Percentiles rank a stretch among this genome's conserved stretches.
Conservation (phyloP, 805 yeast species). For the Ogataea trehaloabstinens region DNA sequence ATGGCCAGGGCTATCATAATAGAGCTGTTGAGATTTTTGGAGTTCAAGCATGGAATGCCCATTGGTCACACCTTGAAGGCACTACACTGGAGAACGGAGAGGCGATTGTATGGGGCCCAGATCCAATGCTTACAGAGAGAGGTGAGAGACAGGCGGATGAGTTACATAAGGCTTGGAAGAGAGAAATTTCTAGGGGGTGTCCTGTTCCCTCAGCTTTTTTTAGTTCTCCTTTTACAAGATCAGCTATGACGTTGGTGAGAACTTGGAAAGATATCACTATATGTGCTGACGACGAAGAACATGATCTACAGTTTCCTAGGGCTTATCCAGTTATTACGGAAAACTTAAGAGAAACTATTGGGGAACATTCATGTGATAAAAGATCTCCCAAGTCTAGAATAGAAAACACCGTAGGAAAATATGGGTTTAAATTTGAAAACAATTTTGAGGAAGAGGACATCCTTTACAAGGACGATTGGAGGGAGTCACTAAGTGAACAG, state of each 20-base stretch:
- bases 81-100: slow-evolving; percentile 43
- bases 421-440: slow-evolving; percentile 43
- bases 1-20: slow-evolving; percentile 71
- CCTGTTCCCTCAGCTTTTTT: slow-evolving; percentile 57
- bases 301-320: slow-evolving; percentile 12
- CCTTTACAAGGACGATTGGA: slow-evolving; percentile 40
- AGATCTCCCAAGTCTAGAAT: slow-evolving; percentile 43
- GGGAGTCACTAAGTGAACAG: slow-evolving; percentile 52
- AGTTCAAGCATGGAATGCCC: slow-evolving; percentile 50
- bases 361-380: slow-evolving; percentile 59
- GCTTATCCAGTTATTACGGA: slow-evolving; percentile 38
- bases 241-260: slow-evolving; percentile 51
- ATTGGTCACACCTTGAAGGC: slow-evolving; percentile 51
- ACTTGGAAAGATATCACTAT: slow-evolving; percentile 48
- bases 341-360: slow-evolving; percentile 58
- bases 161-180: slow-evolving; percentile 42
- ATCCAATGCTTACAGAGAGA: slow-evolving; percentile 53
- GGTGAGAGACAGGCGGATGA: slow-evolving; percentile 58
- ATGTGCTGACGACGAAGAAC: slow-evolving; percentile 24
- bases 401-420: slow-evolving; percentile 36
- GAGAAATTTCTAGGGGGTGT: slow-evolving; percentile 44
- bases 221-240: slow-evolving; percentile 63
- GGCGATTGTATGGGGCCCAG: slow-evolving; percentile 51
- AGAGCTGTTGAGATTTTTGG: slow-evolving; percentile 55
- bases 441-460: slow-evolving; percentile 50